A percentile compares a stretch with the other conserved stretches of the same genome.
phyloP scores from a whole-genome alignment of 495 filamentous ascomycete species.

The Lepraria neglecta region DNA sequence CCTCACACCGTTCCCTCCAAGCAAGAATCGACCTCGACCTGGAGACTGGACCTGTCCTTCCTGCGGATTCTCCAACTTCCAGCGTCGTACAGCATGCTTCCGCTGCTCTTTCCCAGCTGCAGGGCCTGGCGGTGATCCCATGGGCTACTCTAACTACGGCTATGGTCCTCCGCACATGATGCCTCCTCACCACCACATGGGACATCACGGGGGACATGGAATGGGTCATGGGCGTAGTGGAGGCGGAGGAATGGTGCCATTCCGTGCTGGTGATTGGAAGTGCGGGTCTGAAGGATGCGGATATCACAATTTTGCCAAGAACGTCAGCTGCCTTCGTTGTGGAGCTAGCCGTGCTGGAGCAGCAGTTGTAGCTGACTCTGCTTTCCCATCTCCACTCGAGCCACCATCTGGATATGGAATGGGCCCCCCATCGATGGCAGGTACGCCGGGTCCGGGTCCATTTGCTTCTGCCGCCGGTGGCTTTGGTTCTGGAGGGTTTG shows the following conservation, averaged over 20 bases:
- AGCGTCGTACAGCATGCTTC: slow-evolving; percentile 96
- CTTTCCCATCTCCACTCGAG: slow-evolving; percentile 87
- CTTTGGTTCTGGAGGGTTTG: slow-evolving; percentile 68
- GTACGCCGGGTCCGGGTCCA: slow-evolving; percentile 75
- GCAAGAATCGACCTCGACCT: slow-evolving; percentile 93
- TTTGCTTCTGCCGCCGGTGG: slow-evolving; percentile 63
- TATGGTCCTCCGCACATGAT: slow-evolving; percentile 77
- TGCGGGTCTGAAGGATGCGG: slow-evolving; percentile 96
- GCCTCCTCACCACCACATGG: slow-evolving; percentile 72
- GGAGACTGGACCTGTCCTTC: slow-evolving; percentile 99
- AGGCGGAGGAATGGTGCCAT: slow-evolving; percentile 83
- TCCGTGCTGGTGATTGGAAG: slow-evolving; percentile 98
- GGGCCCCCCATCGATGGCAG: slow-evolving; percentile 73
- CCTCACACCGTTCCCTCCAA: slow-evolving; percentile 91
- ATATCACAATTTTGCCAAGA: slow-evolving; percentile 99
- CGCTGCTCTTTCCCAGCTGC: slow-evolving; percentile 96
- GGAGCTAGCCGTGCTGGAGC: slow-evolving; percentile 90
- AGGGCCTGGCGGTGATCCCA: slow-evolving; percentile 64
- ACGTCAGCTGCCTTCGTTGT: slow-evolving; percentile 93
- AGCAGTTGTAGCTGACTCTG: slow-evolving; percentile 87
- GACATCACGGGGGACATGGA: slow-evolving; percentile 66
- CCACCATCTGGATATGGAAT: slow-evolving; percentile 70
- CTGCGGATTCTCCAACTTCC: slow-evolving; percentile 78
- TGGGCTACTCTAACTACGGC: slow-evolving; percentile 64
- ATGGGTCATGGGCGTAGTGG: slow-evolving; percentile 65